Evolutionary conservation across 2,329 filamentous ascomycete species (phyloP).

Genomic region (Neonectria faginata): DNA sequence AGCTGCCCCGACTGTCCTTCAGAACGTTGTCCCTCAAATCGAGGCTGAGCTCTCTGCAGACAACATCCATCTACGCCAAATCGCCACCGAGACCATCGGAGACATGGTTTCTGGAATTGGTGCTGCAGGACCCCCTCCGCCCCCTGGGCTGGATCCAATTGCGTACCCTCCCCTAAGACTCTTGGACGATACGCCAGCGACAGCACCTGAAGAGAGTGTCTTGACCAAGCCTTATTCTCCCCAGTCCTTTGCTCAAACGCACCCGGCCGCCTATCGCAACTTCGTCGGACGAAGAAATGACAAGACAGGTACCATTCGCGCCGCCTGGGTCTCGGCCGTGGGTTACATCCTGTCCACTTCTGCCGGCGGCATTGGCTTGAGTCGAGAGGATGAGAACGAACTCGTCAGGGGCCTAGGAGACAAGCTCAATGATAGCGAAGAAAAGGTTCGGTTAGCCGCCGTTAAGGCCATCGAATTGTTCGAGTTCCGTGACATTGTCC

Average conservation of each 20-base stretch:
- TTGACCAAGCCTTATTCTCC: constrained; percentile 87
- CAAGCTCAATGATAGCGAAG: constrained; percentile 88
- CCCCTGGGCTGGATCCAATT: constrained; percentile 79
- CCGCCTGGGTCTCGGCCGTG: constrained; percentile 85
- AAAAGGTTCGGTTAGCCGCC: constrained; percentile 90
- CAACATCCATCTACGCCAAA: constrained; percentile 83
- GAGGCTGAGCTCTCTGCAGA: constrained; percentile 93
- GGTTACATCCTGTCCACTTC: constrained; percentile 92
- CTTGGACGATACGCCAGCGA: constrained; percentile 62
- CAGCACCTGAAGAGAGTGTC: constrained; percentile 67
- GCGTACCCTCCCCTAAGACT: constrained; percentile 84
- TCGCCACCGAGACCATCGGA: constrained; percentile 94
- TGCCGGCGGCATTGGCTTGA: constrained; percentile 88
- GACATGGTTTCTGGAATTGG: constrained; percentile 96
- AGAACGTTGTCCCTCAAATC: constrained; percentile 93
- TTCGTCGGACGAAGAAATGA: constrained; percentile 90
- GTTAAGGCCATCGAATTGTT: constrained; percentile 87
- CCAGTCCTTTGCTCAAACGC: constrained; percentile 88
- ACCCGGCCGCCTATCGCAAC: constrained; percentile 81
- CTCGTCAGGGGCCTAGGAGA: constrained; percentile 81
- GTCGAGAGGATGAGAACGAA: constrained; percentile 80
- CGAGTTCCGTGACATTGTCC: constrained; percentile 81
- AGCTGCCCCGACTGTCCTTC: constrained; percentile 86
- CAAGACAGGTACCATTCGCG: constrained; percentile 83
- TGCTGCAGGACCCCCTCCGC: constrained; percentile 84